Conservation (phyloP, 1,284 basidiomycete genomes). For the Entoloma clypeatum region DNA sequence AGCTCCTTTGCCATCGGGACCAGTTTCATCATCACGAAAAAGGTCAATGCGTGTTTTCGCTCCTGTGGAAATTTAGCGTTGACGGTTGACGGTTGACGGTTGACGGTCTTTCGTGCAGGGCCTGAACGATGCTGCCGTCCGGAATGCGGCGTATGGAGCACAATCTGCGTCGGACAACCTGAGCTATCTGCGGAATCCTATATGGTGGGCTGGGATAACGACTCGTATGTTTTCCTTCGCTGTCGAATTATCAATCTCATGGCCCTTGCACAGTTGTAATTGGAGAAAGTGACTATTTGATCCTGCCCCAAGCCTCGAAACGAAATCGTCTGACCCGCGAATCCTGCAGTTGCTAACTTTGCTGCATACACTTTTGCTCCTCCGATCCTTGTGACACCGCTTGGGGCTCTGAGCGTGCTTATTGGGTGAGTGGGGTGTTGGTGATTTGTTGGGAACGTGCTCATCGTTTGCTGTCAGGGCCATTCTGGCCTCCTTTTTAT, state of each 20-base stretch:
- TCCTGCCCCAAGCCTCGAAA: constrained; percentile 2
- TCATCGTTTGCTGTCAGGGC: constrained; percentile 49
- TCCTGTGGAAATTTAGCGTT: neutral
- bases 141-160: constrained; percentile 44
- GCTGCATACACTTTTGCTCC: constrained; percentile 98
- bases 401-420: constrained; percentile 95
- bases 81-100: no score
- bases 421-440: constrained; percentile 68
- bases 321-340: constrained; percentile 10
- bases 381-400: constrained; percentile 93
- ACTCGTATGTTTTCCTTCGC: constrained; percentile 68
- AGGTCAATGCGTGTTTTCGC: constrained; percentile 46
- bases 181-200: constrained; percentile 87
- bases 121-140: constrained; percentile 72
- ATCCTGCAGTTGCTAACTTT: constrained; percentile 86
- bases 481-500: constrained; percentile 87
- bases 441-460: constrained; percentile 13
- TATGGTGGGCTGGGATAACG: constrained; percentile 98
- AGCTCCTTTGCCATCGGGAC: constrained; percentile 86
- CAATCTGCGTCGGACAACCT: constrained; percentile 71
- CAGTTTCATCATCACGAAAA: constrained; percentile 96
- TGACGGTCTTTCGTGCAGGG: constrained; percentile 47
- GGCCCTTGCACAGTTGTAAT: constrained; percentile 62
- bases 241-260: constrained; percentile 7
- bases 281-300: constrained; percentile 69